Conservation (phyloP, 768 basidiomycete genomes). For the Suillus discolor region DNA sequence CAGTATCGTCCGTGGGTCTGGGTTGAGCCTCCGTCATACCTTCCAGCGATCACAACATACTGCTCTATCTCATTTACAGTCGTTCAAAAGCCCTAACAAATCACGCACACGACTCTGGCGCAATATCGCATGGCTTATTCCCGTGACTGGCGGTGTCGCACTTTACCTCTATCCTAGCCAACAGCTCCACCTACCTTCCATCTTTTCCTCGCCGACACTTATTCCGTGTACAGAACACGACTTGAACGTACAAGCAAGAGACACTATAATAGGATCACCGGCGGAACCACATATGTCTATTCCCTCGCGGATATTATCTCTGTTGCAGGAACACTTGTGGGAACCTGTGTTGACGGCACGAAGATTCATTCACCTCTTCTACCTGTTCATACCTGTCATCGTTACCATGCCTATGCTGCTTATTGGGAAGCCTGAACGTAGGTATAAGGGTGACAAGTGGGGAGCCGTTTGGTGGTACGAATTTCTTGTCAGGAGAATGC, state of each 20-base stretch:
- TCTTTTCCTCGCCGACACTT: slow-evolving; percentile 53
- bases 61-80: slow-evolving; percentile 24
- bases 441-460: slow-evolving; percentile 77
- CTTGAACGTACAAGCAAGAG: slow-evolving; percentile 13
- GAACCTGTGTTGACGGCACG: slow-evolving; percentile 84
- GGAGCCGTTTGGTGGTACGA: slow-evolving; percentile 98
- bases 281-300: slow-evolving; percentile 60
- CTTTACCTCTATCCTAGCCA: slow-evolving; percentile 50
- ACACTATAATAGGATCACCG: slow-evolving; percentile 62
- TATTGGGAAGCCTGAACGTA: slow-evolving; percentile 55
- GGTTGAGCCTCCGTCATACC: slow-evolving; percentile 24
- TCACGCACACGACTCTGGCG: slow-evolving; percentile 27
- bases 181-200: slow-evolving; percentile 43
- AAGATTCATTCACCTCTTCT: slow-evolving; percentile 81
- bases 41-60: slow-evolving; percentile 22
- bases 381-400: slow-evolving; percentile 88
- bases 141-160: slow-evolving; percentile 55
- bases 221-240: slow-evolving; percentile 42
- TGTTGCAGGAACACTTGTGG: slow-evolving; percentile 65
- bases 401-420: slow-evolving; percentile 83
- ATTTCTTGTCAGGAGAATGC: slow-evolving; percentile 87
- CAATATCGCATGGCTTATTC: slow-evolving; percentile 54
- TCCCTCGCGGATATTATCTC: slow-evolving; percentile 40
- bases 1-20: background rate
- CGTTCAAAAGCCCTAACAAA: slow-evolving; percentile 36